Evolutionary conservation across 192 early-diverging fungal species (phyloP).

Genomic region (Borealophlyctis nickersoniae): DNA sequence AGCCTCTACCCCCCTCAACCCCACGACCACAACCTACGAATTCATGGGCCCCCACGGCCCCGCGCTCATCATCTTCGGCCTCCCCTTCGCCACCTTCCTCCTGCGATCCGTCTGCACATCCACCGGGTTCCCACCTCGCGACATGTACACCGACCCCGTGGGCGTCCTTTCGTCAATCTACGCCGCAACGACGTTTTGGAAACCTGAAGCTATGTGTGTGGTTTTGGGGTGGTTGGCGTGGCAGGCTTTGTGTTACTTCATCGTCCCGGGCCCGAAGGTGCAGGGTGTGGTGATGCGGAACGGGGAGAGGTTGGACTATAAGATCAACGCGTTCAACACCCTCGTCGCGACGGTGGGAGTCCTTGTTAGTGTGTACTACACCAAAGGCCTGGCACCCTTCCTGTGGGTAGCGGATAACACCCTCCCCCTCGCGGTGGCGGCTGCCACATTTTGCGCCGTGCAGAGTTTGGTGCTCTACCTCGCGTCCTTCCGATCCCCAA

Average conservation of each 20-base stretch:
- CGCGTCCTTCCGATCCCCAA: conserved; percentile 63
- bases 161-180: not conserved
- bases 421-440: conserved; percentile 67
- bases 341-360: conserved; percentile 42
- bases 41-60: conserved; percentile 61
- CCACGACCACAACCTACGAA: conserved; percentile 67
- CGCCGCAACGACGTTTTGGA: conserved; percentile 6
- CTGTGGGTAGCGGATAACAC: conserved; percentile 82
- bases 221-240: conserved; percentile 63
- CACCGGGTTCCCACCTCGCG: conserved; percentile 27
- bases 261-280: conserved; percentile 63
- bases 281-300: conserved; percentile 70
- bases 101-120: conserved; percentile 24
- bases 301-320: conserved; percentile 74
- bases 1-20: conserved; percentile 12
- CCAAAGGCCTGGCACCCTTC: conserved; percentile 61
- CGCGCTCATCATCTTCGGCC: conserved; percentile 19
- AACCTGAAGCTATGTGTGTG: conserved; percentile 12
- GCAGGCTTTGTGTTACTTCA: conserved; percentile 62
- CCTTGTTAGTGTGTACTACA: conserved; percentile 37
- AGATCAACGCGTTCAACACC: conserved; percentile 63
- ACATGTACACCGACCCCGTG: conserved; percentile 11
- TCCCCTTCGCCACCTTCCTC: conserved; percentile 20
- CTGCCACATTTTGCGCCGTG: conserved; percentile 60
- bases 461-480: conserved; percentile 64